Conservation (phyloP, 1,139 yeast genomes). For the Saccharomycopsis phalli region DNA sequence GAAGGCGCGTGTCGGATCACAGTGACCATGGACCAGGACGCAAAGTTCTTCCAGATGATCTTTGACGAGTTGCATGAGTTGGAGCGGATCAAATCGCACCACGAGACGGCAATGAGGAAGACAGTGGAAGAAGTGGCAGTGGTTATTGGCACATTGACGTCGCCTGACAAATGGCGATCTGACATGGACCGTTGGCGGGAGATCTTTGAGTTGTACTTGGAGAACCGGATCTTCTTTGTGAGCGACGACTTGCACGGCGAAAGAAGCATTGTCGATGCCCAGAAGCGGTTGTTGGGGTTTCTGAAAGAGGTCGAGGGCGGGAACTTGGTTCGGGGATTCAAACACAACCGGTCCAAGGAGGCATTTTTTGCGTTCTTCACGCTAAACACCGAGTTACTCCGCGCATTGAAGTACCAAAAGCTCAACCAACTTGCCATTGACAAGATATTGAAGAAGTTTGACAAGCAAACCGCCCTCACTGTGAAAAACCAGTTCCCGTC, state of each 20-base stretch:
- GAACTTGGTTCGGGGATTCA: conserved; percentile 37
- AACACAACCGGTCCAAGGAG: conserved; percentile 37
- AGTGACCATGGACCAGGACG: conserved; percentile 25
- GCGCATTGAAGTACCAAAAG: conserved; percentile 52
- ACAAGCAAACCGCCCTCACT: conserved; percentile 56
- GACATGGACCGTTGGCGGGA: conserved; percentile 70
- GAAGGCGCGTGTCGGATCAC: conserved; percentile 15
- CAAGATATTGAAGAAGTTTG: conserved; percentile 66
- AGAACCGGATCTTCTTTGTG: conserved; percentile 56
- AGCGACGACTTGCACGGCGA: conserved; percentile 44
- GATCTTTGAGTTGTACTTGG: conserved; percentile 54
- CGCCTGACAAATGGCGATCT: conserved; percentile 36
- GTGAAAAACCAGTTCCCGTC: conserved; percentile 39
- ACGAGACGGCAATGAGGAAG: conserved; percentile 36
- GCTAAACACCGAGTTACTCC: conserved; percentile 47
- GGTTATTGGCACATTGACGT: conserved; percentile 32
- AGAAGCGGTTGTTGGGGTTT: conserved; percentile 34
- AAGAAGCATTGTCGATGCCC: conserved; percentile 31
- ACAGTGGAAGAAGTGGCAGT: conserved; percentile 39
- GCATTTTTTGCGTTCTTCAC: conserved; percentile 44
- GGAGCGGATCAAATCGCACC: conserved; percentile 37
- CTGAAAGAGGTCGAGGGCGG: conserved; percentile 35
- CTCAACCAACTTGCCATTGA: conserved; percentile 55
- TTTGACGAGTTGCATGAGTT: conserved; percentile 42
- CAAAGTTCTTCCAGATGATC: conserved; percentile 50